Conservation (phyloP, 164 flowering plant species). For the Nelumbo lutea region DNA sequence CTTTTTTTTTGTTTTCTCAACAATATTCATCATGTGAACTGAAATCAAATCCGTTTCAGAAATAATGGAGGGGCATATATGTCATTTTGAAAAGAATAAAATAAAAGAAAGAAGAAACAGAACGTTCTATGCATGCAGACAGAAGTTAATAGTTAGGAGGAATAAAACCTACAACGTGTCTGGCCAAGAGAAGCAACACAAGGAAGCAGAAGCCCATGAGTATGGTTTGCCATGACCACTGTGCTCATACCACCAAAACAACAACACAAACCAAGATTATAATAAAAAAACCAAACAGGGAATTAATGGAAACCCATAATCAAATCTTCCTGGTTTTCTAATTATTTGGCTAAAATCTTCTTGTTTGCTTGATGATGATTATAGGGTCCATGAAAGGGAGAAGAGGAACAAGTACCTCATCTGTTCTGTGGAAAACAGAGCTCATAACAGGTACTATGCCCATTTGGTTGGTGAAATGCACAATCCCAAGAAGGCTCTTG, state of each 20-base stretch:
- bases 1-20: no score
- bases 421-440: constrained; percentile 62
- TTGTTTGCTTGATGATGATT: no score
- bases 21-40: no score
- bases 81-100: not conserved
- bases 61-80: not conserved
- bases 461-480: constrained; percentile 82
- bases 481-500: constrained; percentile 80
- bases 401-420: constrained; percentile 44
- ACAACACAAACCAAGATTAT: not conserved
- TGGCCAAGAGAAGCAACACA: constrained; percentile 52
- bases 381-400: not conserved
- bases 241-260: constrained; percentile 18
- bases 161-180: constrained; percentile 54
- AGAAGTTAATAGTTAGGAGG: not conserved
- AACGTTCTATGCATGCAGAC: not conserved
- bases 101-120: not conserved
- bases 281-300: no score
- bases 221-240: constrained; percentile 99
- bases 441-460: constrained; percentile 67
- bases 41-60: no score
- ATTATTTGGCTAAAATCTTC: no score
- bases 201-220: constrained; percentile 84
- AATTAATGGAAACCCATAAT: no score
- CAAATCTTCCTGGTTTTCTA: no score